phyloP scores from a whole-genome alignment of 352 stramenopile genomes.

The Peronospora farinosa region DNA sequence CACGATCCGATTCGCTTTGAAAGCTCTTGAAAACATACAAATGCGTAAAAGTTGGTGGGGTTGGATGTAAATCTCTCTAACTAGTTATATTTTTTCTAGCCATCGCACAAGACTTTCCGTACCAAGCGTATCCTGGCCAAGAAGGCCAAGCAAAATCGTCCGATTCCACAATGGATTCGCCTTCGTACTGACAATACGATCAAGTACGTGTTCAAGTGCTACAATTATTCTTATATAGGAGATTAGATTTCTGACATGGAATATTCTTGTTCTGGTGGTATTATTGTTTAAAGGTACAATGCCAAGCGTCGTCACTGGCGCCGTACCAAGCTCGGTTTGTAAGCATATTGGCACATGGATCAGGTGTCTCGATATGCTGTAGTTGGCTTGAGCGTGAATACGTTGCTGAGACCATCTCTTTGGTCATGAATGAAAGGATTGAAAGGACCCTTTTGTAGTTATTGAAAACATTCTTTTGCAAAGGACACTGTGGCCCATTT shows the following conservation, averaged over 20 bases:
- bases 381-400: neutral
- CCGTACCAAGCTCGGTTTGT: constrained; percentile 99
- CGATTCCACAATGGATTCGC: constrained; percentile 99
- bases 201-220: constrained; percentile 43
- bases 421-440: constrained; percentile 7
- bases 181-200: constrained; percentile 99
- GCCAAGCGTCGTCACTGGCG: constrained; percentile 99
- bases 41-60: neutral
- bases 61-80: constrained; percentile 2
- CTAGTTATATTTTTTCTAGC: constrained; percentile 48
- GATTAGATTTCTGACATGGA: neutral
- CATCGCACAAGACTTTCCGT: constrained; percentile 99
- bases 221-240: constrained; percentile 1
- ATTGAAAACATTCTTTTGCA: neutral
- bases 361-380: neutral
- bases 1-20: neutral
- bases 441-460: neutral
- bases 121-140: constrained; percentile 99
- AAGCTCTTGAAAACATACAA: neutral
- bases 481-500: too few species aligned
- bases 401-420: constrained; percentile 1
- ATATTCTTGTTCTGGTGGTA: neutral
- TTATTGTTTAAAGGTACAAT: constrained; percentile 90
- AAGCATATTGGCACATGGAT: constrained; percentile 57
- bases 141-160: constrained; percentile 99